Conservation (phyloP, 1,139 yeast species). For the Arxiozyma heterogenica region DNA sequence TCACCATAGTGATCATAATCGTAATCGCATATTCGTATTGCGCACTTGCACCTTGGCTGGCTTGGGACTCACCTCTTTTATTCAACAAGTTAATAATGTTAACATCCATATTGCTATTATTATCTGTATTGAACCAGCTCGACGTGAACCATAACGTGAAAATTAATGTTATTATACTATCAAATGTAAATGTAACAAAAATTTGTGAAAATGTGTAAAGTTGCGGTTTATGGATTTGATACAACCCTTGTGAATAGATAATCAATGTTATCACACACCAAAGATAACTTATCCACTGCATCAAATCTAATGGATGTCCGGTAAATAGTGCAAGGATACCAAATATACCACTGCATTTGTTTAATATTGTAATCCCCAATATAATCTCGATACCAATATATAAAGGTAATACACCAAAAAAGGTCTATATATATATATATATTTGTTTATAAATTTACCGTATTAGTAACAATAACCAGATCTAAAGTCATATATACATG, state of each 20-base stretch:
- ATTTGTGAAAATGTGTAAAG: constrained; percentile 50
- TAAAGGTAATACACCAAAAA: constrained; percentile 47
- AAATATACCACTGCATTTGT: constrained; percentile 83
- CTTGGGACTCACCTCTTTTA: constrained; percentile 1
- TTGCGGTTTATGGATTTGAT: constrained; percentile 40
- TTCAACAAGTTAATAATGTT: constrained; percentile 9
- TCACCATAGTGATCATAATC: constrained; percentile 44
- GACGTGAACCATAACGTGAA: constrained; percentile 68
- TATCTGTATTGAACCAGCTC: constrained; percentile 57
- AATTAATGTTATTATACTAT: constrained; percentile 55
- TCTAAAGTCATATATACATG: background rate
- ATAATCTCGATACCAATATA: constrained; percentile 82
- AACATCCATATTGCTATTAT: constrained; percentile 3
- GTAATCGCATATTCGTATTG: constrained; percentile 66
- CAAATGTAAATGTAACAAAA: constrained; percentile 53
- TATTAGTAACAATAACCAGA: no score
- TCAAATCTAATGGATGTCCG: constrained; percentile 73
- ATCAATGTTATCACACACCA: constrained; percentile 56
- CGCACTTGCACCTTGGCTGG: constrained; percentile 56
- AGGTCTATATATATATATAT: constrained; percentile 12
- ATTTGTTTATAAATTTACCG: no score
- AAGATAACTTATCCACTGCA: constrained; percentile 78
- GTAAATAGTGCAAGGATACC: constrained; percentile 82
- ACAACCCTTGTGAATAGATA: constrained; percentile 56
- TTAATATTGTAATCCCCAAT: constrained; percentile 68